Evolutionary conservation across 2,329 filamentous ascomycete species (phyloP).

Genomic region (Neofusicoccum ribis): DNA sequence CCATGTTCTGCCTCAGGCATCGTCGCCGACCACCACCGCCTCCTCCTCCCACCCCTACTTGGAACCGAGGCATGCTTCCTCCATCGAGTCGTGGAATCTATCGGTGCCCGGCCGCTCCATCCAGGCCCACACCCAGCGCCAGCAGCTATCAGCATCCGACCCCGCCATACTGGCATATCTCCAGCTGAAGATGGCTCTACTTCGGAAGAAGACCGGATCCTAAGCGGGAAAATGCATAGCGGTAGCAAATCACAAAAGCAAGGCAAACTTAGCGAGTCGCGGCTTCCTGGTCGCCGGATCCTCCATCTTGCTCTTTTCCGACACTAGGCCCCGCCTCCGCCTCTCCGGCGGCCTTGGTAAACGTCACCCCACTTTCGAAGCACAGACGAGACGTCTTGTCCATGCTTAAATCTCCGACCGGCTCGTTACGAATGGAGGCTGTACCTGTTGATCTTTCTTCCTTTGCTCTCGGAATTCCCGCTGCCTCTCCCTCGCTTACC

Average conservation of each 20-base stretch:
- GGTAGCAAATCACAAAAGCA: background rate
- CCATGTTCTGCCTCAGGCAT: conserved; percentile 45
- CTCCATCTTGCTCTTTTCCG: background rate
- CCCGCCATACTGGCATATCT: conserved; percentile 20
- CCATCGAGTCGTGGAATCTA: conserved; percentile 21
- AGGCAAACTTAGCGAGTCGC: background rate
- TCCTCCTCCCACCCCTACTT: conserved; percentile 13
- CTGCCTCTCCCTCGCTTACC: background rate
- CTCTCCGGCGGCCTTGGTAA: background rate
- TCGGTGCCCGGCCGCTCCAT: conserved; percentile 22
- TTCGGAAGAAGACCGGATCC: conserved; percentile 10
- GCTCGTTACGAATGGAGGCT: background rate
- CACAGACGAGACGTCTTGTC: background rate
- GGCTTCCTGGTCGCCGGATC: background rate
- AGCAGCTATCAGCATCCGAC: conserved; percentile 5
- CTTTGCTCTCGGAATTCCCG: background rate
- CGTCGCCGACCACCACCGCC: background rate
- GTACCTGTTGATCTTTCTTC: background rate
- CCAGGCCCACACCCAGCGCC: conserved; percentile 14
- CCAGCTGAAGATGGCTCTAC: conserved; percentile 20
- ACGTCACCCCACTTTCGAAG: background rate
- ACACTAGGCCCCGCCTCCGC: background rate
- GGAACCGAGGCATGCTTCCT: conserved; percentile 13
- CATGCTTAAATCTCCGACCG: background rate
- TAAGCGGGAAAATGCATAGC: background rate